Base-by-base conservation (phyloP, 345 rosid species). In the Pistacia vera region DNA sequence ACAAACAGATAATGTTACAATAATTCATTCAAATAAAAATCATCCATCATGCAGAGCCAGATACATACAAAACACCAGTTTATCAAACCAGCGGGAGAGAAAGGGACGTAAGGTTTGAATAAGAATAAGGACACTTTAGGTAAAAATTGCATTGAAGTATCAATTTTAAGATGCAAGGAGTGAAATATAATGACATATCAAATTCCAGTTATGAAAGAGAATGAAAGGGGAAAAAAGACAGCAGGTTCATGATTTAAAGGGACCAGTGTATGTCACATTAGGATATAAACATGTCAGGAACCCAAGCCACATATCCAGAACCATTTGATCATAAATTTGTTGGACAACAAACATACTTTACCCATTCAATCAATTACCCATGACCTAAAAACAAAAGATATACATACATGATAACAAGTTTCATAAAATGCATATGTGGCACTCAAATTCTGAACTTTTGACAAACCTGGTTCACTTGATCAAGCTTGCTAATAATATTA, bases 391-490 rank as follows among this genome's bases (percentile, higher is more conserved):
- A 28, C 33, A 30, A 30, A 30, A 30, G 33, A 30, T 30, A 30
- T 30, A 30, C 33, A 30, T 30, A 30, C 18, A 14, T 62, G 65
- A 38, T 33, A 33, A 63, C 66, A 63, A 30, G 4, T 35, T 33
- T 28, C 14, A 20, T 10, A 25, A 60, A 11, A 61, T 9, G 38
- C 17, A 63, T 13, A n/a, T 63, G 66, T 63, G 66, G 30, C 20
- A 63, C 11, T 12, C 41, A 69, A 17, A 16, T 16, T 70, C 41
- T 10, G n/a, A 55, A 56, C 28, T 18, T 48, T 60, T 49, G 14
- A 78, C 81, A 61, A 66, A 88, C 91, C 89, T 88, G 89, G 74
- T 88, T 88, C 69, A 88, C 91, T 88, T 88, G 91, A 81, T 88
- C 91, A 71, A 88, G 89, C 81, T 86, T 88, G 84, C 89, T 88